Evolutionary conservation across 2,329 filamentous ascomycete genomes (phyloP).

Genomic region (Emericellopsis cladophorae): DNA sequence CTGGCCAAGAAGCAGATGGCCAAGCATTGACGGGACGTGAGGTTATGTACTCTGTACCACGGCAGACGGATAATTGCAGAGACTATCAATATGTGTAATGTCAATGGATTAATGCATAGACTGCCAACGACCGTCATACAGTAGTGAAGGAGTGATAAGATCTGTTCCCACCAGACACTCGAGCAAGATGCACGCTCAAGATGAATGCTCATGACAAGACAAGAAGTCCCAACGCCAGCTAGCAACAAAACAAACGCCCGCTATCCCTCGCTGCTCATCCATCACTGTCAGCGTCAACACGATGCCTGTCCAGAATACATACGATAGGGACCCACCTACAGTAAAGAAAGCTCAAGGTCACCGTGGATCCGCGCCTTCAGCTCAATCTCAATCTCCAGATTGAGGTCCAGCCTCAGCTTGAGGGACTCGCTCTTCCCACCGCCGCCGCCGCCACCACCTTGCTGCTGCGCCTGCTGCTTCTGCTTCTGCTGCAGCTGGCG

Average conservation of each 20-base stretch:
- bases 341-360: conserved; percentile 59
- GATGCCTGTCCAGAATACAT: neutral
- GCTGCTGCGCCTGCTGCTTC: neutral
- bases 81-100: too few species aligned
- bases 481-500: conserved; percentile 2
- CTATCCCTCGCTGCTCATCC: neutral
- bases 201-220: too few species aligned
- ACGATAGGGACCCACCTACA: conserved; percentile 32
- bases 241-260: too few species aligned
- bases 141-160: too few species aligned
- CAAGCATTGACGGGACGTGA: neutral
- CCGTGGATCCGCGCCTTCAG: conserved; percentile 70
- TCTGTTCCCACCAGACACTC: too few species aligned
- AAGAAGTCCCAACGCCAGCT: too few species aligned
- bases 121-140: too few species aligned
- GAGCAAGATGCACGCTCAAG: too few species aligned
- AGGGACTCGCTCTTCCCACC: conserved; percentile 4
- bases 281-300: too few species aligned
- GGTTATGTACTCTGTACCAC: too few species aligned
- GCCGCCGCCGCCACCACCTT: conserved; percentile 1
- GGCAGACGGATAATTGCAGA: too few species aligned
- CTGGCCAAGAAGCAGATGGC: conserved; percentile 12
- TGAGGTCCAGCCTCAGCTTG: conserved; percentile 44
- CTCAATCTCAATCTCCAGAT: conserved; percentile 69
- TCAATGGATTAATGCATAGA: too few species aligned